Conservation (phyloP, 768 basidiomycete species). For the Mycena chlorophos region DNA sequence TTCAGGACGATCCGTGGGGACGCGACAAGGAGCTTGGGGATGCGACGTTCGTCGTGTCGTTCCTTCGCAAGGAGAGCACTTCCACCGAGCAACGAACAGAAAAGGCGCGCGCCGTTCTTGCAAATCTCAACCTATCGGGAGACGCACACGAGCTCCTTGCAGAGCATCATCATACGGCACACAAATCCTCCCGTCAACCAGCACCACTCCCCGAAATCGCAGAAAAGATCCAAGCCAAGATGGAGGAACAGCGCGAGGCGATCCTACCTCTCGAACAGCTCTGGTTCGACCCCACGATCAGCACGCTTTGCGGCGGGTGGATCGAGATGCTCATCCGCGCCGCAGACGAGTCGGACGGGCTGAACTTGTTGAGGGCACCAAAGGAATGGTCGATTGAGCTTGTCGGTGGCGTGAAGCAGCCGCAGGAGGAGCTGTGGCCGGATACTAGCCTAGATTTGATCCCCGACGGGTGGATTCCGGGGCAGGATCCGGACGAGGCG, state of each 20-base stretch:
- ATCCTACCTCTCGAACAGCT: conserved; percentile 51
- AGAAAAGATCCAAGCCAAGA: conserved; percentile 46
- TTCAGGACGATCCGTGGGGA: conserved; percentile 70
- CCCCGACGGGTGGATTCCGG: conserved; percentile 47
- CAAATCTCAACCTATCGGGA: conserved; percentile 24
- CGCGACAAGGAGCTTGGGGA: conserved; percentile 63
- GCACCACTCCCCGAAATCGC: conserved; percentile 48
- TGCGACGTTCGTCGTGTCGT: conserved; percentile 68
- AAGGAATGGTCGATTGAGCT: conserved; percentile 48
- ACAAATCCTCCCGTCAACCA: conserved; percentile 48
- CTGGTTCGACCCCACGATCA: conserved; percentile 51
- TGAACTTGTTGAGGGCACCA: conserved; percentile 39
- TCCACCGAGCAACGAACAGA: conserved; percentile 36
- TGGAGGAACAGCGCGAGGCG: conserved; percentile 54
- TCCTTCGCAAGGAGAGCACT: conserved; percentile 38
- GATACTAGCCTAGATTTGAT: conserved; percentile 40
- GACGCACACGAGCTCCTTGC: conserved; percentile 49
- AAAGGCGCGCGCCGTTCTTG: conserved; percentile 36
- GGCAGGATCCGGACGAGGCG: conserved; percentile 33
- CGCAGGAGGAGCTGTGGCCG: conserved; percentile 30
- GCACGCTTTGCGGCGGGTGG: conserved; percentile 58
- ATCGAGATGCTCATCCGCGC: conserved; percentile 54
- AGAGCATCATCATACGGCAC: conserved; percentile 50
- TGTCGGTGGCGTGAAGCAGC: conserved; percentile 36
- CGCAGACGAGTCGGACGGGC: conserved; percentile 41